A percentile compares a stretch with the other conserved stretches of the same genome.
phyloP scores from a whole-genome alignment of 257 asterid genomes.

The Fraxinus anomala region DNA sequence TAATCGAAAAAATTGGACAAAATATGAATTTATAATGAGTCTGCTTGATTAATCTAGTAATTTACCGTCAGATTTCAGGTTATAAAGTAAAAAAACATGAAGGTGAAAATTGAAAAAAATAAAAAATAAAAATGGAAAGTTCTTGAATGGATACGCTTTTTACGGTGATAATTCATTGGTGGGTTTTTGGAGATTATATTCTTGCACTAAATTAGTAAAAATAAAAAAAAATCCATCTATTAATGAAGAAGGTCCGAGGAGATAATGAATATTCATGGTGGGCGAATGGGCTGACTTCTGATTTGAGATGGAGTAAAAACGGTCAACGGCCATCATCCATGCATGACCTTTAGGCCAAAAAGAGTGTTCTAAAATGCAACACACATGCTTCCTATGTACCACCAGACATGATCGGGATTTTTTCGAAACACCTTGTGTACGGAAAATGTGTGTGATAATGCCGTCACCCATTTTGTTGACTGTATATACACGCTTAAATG shows the following conservation, averaged over 20 bases:
- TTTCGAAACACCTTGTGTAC: too few species aligned
- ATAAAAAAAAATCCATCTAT: background rate
- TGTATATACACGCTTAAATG: too few species aligned
- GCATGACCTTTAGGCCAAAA: conserved; percentile 26
- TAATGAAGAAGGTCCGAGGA: background rate
- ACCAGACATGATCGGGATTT: too few species aligned
- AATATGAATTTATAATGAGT: background rate
- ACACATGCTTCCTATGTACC: too few species aligned
- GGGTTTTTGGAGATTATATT: background rate
- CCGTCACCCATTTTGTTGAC: too few species aligned
- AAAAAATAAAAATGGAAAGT: background rate
- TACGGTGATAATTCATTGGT: background rate
- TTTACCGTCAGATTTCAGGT: background rate
- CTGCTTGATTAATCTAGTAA: background rate
- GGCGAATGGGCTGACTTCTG: conserved; percentile 24
- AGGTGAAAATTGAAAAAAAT: too few species aligned
- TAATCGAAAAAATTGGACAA: background rate
- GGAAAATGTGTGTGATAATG: too few species aligned
- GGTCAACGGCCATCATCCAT: conserved; percentile 38
- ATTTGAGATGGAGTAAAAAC: background rate
- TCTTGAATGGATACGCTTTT: background rate
- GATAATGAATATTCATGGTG: background rate
- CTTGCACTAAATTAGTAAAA: background rate
- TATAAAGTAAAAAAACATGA: background rate
- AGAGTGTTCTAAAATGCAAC: background rate